Conservation (phyloP, 345 rosid species). For the Melaleuca alternifolia region DNA sequence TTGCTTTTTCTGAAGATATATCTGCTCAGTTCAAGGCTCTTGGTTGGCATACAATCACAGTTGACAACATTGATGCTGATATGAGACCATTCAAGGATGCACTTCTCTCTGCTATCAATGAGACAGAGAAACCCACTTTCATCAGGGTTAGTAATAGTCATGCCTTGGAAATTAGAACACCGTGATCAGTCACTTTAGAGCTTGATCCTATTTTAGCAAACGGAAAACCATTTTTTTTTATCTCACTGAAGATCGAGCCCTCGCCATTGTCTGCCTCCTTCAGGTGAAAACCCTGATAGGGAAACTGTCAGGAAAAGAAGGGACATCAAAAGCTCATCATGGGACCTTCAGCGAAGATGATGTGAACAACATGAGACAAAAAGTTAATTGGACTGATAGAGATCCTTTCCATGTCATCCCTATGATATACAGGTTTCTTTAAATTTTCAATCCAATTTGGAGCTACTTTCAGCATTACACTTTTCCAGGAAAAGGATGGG, state of each 20-base stretch:
- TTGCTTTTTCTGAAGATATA: conserved; percentile 26
- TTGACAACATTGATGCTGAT: conserved; percentile 6
- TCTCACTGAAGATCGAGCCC: neutral
- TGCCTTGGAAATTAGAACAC: neutral
- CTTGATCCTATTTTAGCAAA: neutral
- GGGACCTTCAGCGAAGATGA: conserved; percentile 19
- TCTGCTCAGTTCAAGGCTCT: conserved; percentile 22
- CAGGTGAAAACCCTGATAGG: conserved; percentile 22
- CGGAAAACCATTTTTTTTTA: neutral
- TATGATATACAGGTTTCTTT: conserved; percentile 8
- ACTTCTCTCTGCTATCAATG: conserved; percentile 2
- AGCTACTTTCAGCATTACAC: neutral
- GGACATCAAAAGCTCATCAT: conserved; percentile 26
- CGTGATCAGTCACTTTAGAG: neutral
- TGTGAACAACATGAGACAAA: conserved; percentile 12
- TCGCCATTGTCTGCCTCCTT: neutral
- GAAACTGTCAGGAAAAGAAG: conserved; percentile 20
- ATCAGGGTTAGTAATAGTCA: conserved; percentile 11
- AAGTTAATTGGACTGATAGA: conserved; percentile 8
- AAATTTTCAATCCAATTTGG: neutral
- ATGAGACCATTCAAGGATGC: conserved; percentile 7
- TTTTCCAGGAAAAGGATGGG: neutral
- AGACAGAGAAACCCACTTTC: conserved; percentile 20
- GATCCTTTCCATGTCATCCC: conserved; percentile 18
- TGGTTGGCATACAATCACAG: conserved; percentile 20